Conservation (phyloP, 1,139 yeast species). For the Taphrina flavorubra region DNA sequence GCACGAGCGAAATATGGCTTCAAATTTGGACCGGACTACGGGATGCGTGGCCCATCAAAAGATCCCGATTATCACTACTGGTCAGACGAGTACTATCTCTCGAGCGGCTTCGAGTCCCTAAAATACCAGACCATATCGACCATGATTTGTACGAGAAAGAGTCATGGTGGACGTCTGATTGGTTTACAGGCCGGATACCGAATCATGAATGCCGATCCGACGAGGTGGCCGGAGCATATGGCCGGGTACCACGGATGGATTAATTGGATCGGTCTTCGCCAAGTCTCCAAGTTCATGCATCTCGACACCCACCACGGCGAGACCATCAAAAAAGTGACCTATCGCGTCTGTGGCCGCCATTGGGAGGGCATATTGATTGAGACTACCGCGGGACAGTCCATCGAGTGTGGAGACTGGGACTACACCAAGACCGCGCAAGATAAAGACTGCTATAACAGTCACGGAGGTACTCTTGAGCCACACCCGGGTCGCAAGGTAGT, state of each 20-base stretch:
- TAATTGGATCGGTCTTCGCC: background rate
- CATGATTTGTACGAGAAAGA: slow-evolving; percentile 1
- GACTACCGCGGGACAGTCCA: background rate
- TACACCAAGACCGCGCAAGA: background rate
- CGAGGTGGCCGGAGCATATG: background rate
- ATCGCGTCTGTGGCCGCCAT: slow-evolving; percentile 4
- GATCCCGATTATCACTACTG: background rate
- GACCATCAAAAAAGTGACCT: background rate
- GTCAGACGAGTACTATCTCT: background rate
- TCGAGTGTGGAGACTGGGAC: slow-evolving; percentile 14
- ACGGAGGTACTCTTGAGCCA: background rate
- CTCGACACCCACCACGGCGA: slow-evolving; percentile 8
- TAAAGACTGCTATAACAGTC: background rate
- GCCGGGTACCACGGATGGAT: slow-evolving; percentile 5
- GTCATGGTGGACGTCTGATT: background rate
- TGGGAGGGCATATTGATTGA: slow-evolving; percentile 5
- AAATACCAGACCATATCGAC: background rate
- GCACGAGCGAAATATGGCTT: background rate
- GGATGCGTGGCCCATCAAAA: background rate
- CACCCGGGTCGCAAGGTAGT: background rate
- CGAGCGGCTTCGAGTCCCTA: background rate
- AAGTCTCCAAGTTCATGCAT: background rate
- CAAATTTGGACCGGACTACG: background rate
- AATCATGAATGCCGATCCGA: background rate
- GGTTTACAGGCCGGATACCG: slow-evolving; percentile 8